A percentile compares a stretch with the other conserved stretches of the same genome.
Evolutionary conservation across 2,329 filamentous ascomycete species (phyloP).

Genomic region (Sarocladium brachiariae): DNA sequence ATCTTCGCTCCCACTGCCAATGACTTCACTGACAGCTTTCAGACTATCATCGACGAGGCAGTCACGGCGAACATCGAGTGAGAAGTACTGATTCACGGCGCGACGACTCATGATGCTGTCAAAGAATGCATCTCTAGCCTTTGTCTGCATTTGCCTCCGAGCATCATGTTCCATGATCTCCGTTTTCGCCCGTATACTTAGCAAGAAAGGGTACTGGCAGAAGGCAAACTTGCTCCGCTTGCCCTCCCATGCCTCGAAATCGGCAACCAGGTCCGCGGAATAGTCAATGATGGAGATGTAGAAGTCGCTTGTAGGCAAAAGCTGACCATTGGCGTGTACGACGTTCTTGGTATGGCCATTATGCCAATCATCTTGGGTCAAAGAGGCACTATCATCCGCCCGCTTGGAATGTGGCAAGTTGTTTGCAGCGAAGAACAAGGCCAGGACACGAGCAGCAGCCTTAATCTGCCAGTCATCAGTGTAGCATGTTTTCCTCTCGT

Average conservation of each 20-base stretch:
- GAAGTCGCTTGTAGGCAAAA: slow-evolving; percentile 76
- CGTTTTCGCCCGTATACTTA: slow-evolving; percentile 90
- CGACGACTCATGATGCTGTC: slow-evolving; percentile 75
- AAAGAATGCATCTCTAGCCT: slow-evolving; percentile 84
- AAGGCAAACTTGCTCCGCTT: slow-evolving; percentile 72
- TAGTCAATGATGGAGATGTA: slow-evolving; percentile 84
- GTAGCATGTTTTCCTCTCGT: slow-evolving; percentile 52
- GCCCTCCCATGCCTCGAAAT: slow-evolving; percentile 84
- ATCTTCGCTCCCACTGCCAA: slow-evolving; percentile 73
- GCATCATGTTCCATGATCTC: slow-evolving; percentile 85
- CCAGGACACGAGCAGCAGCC: slow-evolving; percentile 72
- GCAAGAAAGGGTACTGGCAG: slow-evolving; percentile 85
- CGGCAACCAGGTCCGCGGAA: slow-evolving; percentile 66
- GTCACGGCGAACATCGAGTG: slow-evolving; percentile 71
- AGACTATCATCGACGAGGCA: slow-evolving; percentile 86
- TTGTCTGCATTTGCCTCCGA: slow-evolving; percentile 79
- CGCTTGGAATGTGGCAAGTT: slow-evolving; percentile 39
- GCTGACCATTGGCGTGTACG: slow-evolving; percentile 45
- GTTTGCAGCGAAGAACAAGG: slow-evolving; percentile 77
- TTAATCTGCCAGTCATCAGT: slow-evolving; percentile 85
- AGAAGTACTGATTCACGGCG: slow-evolving; percentile 68
- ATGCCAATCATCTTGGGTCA: not conserved
- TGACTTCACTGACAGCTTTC: slow-evolving; percentile 74
- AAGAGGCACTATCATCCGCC: slow-evolving; percentile 16
- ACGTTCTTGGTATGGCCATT: not conserved